Base-by-base conservation (phyloP, 1,284 basidiomycete genomes). In the Volvariella surrecta region DNA sequence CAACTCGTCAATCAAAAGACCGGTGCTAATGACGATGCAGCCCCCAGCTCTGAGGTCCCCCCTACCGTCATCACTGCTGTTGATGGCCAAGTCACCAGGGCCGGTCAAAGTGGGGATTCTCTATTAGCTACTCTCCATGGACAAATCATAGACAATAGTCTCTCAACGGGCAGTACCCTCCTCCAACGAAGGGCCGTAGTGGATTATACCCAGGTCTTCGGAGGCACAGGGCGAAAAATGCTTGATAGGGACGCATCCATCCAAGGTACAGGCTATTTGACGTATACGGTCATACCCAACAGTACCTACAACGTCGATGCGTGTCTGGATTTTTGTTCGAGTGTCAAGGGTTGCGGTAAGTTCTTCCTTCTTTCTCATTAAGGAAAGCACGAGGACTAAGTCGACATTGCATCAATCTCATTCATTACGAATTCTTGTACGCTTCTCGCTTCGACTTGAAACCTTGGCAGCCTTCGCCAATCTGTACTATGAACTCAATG, bases 391-490 rank as follows among this genome's bases (percentile, higher is more conserved):
- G 1, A 11, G 20, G 40, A 42, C 52, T 34, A 54, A 58, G 57
- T 54, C 54, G 54, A 2, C 30, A 9, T 15, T 31, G 9, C 15
- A 41, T 7, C 8, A n/a, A 32, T 39, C 18, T n/a, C n/a, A n/a
- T 6, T 21, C 24, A 10, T n/a, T 17, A 10, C 17, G 40, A 34
- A 9, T 47, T n/a, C 16, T 32, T 39, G n/a, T n/a, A n/a, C n/a
- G 16, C 32, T 42, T 40, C 10, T 15, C 28, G 4, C 31, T 17
- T 40, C 9, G 31, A 40, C 16, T n/a, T n/a, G n/a, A n/a, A n/a
- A n/a, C n/a, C n/a, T n/a, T n/a, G n/a, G n/a, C 35, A 71, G 69
- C 67, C 4, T 70, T 70, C 45, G 68, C 58, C 19, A 70, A 71
- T 47, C 40, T 71, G 22, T 71, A 62, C 46, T 70, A 71, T 51